phyloP scores from a whole-genome alignment of 345 rosid genomes.

The Clausena lansium region DNA sequence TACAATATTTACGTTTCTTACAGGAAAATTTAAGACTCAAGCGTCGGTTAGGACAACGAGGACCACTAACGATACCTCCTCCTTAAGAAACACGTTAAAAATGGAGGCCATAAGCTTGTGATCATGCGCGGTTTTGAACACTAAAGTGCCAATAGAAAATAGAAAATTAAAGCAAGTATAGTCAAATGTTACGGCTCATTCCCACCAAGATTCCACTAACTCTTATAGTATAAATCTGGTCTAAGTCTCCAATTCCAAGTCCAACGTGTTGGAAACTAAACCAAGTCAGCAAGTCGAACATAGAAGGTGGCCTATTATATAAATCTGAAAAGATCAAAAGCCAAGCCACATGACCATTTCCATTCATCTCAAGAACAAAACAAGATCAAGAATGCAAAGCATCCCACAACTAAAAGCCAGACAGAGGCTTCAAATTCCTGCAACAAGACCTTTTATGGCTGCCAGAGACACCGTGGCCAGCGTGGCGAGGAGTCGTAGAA shows the following conservation, averaged over 20 bases:
- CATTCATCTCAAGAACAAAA: not conserved
- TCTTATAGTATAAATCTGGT: not conserved
- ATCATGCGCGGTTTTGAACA: not conserved
- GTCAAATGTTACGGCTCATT: not conserved
- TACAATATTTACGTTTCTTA: too few relatives aligned
- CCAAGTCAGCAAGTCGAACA: not conserved
- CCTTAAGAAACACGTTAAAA: not conserved
- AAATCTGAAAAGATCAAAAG: not conserved
- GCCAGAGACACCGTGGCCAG: not conserved
- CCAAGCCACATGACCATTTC: not conserved
- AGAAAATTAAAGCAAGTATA: not conserved
- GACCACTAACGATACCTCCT: not conserved
- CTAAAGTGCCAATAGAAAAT: not conserved
- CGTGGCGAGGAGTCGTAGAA: not conserved
- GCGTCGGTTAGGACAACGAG: too few relatives aligned
- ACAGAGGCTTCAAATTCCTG: not conserved
- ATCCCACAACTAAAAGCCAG: slow-evolving; percentile 1
- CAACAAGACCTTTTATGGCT: not conserved
- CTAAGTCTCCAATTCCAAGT: slow-evolving; percentile 1
- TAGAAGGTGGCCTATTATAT: not conserved
- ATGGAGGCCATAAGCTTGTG: not conserved
- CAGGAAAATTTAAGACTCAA: too few relatives aligned
- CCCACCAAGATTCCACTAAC: not conserved
- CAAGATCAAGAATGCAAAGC: not conserved
- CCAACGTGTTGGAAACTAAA: not conserved